Base-by-base conservation (phyloP, 352 stramenopile species). In the Phytophthora cajani region DNA sequence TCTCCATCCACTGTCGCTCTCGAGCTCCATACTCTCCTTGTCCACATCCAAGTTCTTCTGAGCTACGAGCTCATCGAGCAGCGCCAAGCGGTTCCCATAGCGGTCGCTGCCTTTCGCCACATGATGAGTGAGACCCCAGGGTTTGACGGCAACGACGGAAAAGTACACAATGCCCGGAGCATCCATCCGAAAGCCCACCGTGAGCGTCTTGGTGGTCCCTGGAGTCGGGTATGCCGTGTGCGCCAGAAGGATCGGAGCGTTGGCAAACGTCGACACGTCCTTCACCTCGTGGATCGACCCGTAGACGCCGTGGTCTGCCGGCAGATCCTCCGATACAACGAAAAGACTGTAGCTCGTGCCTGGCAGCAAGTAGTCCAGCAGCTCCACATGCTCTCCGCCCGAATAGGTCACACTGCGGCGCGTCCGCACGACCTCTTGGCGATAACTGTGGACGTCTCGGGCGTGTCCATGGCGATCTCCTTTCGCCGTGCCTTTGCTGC, bases 311-410 rank as follows among this genome's bases (percentile, higher is more conserved):
- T 81, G 85, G 57, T 87, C 79, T 14, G 75, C 77, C 3, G 65
- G 64, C 1, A 62, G 36, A 0, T 76, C 77, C 62, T 95, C 88
- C 0, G 74, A 79, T 23, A 93, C 82, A 8, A 90, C 71, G 44
- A 78, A 92, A 7, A 91, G 68, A 44, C 85, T 79, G 67, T 94
- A 95, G 2, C 64, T 68, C 10, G 85, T 93, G 0, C 84, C 86
- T 2, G 84, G 77, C 19, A 71, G 62, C 19, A 94, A 68, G 11
- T 90, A 87, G 42, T 92, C 84, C 12, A 95, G 61, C 21, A 92
- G 62, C 36, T 92, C 85, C 7, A 84, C 68, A 56, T 91, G 73
- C 27, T 76, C 40, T 0, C 53, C 62, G 19, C 68, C 59, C 23
- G 54, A 71, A n/a, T 66, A 72, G 0, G 62, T 75, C 25, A 90